Base-by-base conservation (phyloP, 2,329 filamentous ascomycete species). In the Clonostachys solani region DNA sequence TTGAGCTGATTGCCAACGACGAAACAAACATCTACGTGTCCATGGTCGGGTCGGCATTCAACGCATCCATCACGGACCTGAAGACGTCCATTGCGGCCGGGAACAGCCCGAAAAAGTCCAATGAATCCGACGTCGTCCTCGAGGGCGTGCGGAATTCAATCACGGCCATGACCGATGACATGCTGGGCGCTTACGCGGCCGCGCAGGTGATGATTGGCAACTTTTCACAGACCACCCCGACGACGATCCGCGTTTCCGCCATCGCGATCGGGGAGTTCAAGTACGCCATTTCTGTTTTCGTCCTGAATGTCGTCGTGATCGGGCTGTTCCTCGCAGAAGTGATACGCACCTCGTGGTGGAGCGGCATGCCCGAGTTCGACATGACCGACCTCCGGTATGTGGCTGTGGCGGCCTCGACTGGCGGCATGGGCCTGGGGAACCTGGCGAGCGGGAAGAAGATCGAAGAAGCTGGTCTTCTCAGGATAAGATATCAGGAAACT, bases 1-100 rank as follows among this genome's bases (percentile, higher is more conserved):
- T 67, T 40, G 58, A 65, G 47, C 50, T 62, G n/a, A 58, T 66
- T 17, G 59, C 64, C 6, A 67, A 66, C 43, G 63, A 65, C 47
- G 53, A 64, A 47, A 68, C 60, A 3, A 69, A 61, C 38, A 42
- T 68, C 3, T 65, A 66, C 50, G 58, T 61, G 17, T 68, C 64
- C 0, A 55, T 64, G 0, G 56, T 68, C 2, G 65, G 65, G 16
- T 53, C 63, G 40, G 59, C 65, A 2, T 54, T 69, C 40, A 61
- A 65, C 33, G 52, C 58, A 10, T 64, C 60, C 47, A 62, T 66
- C 38, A 46, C 50, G 2, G 49, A 52, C 9, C 34, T 49, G 19
- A 47, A 43, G 34, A 36, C 52, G 10, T 46, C 34, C 33, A 16
- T 34, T 17, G 37, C 17, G 33, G 16, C 16, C 5, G n/a, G 19